Conservation (phyloP, 2,329 filamentous ascomycete genomes). For the Lasiodiplodia hormozganensis region DNA sequence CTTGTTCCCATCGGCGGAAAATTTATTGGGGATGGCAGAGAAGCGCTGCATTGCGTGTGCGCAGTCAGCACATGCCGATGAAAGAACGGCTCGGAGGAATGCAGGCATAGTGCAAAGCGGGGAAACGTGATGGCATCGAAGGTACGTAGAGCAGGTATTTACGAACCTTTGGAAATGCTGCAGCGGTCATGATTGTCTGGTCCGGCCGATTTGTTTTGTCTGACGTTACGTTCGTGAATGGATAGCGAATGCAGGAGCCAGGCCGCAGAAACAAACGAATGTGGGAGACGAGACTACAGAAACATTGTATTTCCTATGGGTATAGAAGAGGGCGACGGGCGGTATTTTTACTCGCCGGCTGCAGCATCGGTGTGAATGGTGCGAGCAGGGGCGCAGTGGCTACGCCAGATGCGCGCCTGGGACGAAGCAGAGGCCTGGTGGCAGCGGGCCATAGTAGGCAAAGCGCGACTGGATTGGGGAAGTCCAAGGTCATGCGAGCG, state of each 20-base stretch:
- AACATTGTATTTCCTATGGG: neutral
- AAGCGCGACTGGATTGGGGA: neutral
- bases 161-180: conserved; percentile 11
- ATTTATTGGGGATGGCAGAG: neutral
- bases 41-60: neutral
- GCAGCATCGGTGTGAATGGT: neutral
- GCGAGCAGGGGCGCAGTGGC: neutral
- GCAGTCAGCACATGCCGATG: conserved; percentile 3
- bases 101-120: neutral
- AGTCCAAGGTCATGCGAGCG: conserved; percentile 21
- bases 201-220: neutral
- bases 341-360: conserved; percentile 9
- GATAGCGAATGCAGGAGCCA: neutral
- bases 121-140: neutral
- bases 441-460: neutral
- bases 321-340: conserved; percentile 5
- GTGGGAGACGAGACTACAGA: neutral
- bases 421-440: neutral
- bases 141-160: neutral
- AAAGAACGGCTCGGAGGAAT: neutral
- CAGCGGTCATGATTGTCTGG: conserved; percentile 20
- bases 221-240: neutral
- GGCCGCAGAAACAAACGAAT: neutral
- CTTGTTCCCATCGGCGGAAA: neutral
- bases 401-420: neutral